phyloP scores from a whole-genome alignment of 192 early-diverging fungal genomes.

The Podochytrium sp. region DNA sequence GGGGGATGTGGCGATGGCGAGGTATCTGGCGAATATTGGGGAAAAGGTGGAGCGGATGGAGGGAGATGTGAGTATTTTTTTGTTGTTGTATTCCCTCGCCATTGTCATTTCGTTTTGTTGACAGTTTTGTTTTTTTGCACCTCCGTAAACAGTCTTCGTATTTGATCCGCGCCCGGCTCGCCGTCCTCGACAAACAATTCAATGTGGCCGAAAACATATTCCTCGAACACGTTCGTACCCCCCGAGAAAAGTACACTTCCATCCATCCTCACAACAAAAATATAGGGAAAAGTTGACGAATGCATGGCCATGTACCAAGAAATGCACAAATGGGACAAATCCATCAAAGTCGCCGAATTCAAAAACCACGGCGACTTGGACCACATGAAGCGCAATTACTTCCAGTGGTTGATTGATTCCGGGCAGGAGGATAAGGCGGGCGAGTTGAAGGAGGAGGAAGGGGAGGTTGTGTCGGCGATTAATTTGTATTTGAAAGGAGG shows the following conservation, averaged over 20 bases:
- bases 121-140: not conserved
- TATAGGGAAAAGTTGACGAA: slow-evolving; percentile 61
- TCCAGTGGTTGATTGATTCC: slow-evolving; percentile 66
- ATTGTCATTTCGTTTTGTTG: too few species aligned
- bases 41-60: slow-evolving; percentile 34
- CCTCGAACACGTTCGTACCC: slow-evolving; percentile 58
- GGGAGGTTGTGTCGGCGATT: slow-evolving; percentile 54
- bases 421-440: slow-evolving; percentile 68
- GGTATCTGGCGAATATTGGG: slow-evolving; percentile 52
- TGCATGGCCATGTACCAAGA: slow-evolving; percentile 74
- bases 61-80: slow-evolving; percentile 27
- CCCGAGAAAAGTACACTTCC: too few species aligned
- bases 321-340: slow-evolving; percentile 69
- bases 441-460: slow-evolving; percentile 64
- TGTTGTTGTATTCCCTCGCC: not conserved
- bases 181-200: slow-evolving; percentile 65
- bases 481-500: slow-evolving; percentile 67
- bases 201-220: slow-evolving; percentile 64
- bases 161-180: slow-evolving; percentile 53
- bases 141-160: slow-evolving; percentile 41
- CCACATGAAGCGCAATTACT: slow-evolving; percentile 63
- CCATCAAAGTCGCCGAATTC: slow-evolving; percentile 67
- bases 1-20: slow-evolving; percentile 58
- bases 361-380: slow-evolving; percentile 67
- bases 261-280: not conserved